These are phyloP conservation scores for Gyromitra esculenta DNA, from an alignment of 2,329 filamentous ascomycete species.

Conservation along the genomic window DNA sequence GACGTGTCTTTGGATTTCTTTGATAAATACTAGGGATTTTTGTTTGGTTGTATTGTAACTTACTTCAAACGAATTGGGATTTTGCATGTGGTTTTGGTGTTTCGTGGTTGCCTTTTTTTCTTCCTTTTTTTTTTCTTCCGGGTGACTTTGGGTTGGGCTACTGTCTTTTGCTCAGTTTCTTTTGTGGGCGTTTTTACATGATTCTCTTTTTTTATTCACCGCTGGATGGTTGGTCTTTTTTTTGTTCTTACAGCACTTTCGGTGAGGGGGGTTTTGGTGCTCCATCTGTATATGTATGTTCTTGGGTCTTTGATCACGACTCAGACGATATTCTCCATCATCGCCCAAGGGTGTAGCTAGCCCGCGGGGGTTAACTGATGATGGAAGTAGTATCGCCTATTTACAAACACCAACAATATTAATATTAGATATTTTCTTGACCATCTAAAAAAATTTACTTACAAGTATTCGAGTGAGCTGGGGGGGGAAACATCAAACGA, in stretches of 20 bases:
- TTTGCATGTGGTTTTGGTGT: conserved; percentile 42
- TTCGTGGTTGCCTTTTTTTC: conserved; percentile 27
- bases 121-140: conserved; percentile 2
- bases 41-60: conserved; percentile 24
- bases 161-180: conserved; percentile 32
- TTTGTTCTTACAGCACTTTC: background rate
- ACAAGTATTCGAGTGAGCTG: background rate
- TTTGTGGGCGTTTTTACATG: conserved; percentile 1
- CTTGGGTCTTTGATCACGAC: conserved; percentile 23
- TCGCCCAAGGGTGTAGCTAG: background rate
- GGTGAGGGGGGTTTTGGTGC: background rate
- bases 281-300: conserved; percentile 21
- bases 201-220: conserved; percentile 14
- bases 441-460: background rate
- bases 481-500: background rate
- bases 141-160: conserved; percentile 31
- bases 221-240: conserved; percentile 7
- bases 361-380: background rate
- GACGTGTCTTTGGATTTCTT: conserved; percentile 37
- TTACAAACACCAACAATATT: conserved; percentile 20
- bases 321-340: conserved; percentile 9
- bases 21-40: conserved; percentile 51
- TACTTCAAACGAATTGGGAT: conserved; percentile 37
- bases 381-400: background rate
- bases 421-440: conserved; percentile 12